Evolutionary conservation across 257 asterid genomes (phyloP).

Genomic region (Plantago elongata): DNA sequence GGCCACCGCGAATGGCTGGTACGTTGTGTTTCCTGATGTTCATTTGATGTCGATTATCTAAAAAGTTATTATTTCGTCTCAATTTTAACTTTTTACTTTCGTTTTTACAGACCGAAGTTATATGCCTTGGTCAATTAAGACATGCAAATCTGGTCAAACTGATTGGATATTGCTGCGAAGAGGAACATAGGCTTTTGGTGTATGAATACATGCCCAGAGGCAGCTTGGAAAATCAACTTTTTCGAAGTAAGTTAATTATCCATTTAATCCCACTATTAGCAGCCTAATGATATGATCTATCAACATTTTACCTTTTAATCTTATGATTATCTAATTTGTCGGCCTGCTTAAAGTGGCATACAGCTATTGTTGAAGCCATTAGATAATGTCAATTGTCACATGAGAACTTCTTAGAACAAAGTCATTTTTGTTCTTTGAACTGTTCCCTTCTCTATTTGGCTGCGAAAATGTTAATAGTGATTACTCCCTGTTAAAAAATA

Average conservation of each 20-base stretch:
- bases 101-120: slow-evolving; percentile 68
- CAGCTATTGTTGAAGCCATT: background rate
- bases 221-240: slow-evolving; percentile 87
- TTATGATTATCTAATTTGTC: background rate
- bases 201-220: slow-evolving; percentile 96
- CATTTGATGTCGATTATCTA: background rate
- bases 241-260: slow-evolving; percentile 57
- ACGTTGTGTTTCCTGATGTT: background rate
- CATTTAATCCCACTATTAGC: background rate
- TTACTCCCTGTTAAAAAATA: no score
- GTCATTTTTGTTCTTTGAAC: slow-evolving; percentile 16
- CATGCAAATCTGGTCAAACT: slow-evolving; percentile 79
- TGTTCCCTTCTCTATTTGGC: no score
- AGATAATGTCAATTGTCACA: background rate
- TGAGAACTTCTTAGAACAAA: slow-evolving; percentile 5
- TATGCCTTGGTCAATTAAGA: slow-evolving; percentile 78
- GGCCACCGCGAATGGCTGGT: slow-evolving; percentile 99
- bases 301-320: background rate
- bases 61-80: no score
- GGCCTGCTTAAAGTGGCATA: background rate
- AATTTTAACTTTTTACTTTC: no score
- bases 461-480: no score
- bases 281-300: background rate
- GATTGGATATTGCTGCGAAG: slow-evolving; percentile 97
- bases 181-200: slow-evolving; percentile 84